A percentile compares a stretch with the other conserved stretches of the same genome.
phyloP scores from a whole-genome alignment of 495 filamentous ascomycete species.

The Penicillium crystallinum region DNA sequence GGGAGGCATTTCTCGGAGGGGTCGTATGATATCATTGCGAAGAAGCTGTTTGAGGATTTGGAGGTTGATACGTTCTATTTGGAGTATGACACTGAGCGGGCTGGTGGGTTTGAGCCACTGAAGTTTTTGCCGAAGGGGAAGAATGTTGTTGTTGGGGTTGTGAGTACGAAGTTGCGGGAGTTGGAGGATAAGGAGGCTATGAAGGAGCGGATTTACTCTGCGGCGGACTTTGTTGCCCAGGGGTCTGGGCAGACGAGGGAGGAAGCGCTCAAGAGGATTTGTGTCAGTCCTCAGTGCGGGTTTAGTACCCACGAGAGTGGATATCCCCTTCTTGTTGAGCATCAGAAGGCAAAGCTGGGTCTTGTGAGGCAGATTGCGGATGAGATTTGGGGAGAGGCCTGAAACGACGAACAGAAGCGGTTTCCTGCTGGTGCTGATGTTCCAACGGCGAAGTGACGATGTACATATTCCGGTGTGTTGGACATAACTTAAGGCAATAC shows the following conservation, averaged over 20 bases:
- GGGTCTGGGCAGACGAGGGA: conserved; percentile 39
- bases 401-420: no score
- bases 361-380: conserved; percentile 46
- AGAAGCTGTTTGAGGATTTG: conserved; percentile 58
- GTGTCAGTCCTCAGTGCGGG: conserved; percentile 63
- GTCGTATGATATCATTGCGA: conserved; percentile 62
- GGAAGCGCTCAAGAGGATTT: conserved; percentile 53
- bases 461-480: background rate
- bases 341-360: conserved; percentile 51
- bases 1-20: conserved; percentile 59
- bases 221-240: conserved; percentile 53
- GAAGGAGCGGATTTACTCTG: conserved; percentile 52
- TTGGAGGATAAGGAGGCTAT: conserved; percentile 59
- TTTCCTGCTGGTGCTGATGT: no score
- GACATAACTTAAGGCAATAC: no score
- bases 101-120: conserved; percentile 62
- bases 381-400: conserved; percentile 40
- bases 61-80: conserved; percentile 65
- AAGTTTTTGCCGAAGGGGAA: conserved; percentile 57
- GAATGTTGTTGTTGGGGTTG: conserved; percentile 60
- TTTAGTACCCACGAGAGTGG: conserved; percentile 62
- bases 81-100: conserved; percentile 63
- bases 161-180: conserved; percentile 60
- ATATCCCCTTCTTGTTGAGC: conserved; percentile 54
- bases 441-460: background rate